Evolutionary conservation across 352 stramenopile genomes (phyloP), one percentile per base, ranked within the genome.

Genomic region (Elongisporangium prolatum): DNA sequence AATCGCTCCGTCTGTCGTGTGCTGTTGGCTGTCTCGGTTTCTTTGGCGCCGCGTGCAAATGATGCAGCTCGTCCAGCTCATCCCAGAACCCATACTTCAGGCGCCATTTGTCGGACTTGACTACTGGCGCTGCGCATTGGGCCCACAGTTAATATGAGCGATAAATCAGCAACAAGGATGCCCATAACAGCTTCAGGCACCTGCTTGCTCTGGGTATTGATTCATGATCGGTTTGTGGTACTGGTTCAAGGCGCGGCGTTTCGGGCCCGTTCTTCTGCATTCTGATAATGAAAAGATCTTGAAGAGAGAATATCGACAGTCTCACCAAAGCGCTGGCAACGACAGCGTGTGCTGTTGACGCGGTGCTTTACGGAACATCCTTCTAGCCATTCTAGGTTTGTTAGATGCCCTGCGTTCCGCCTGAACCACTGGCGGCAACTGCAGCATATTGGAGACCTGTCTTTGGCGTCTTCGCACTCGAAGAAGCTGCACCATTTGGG

Each of bases 61-160:
- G 65, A 59, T 87, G 89, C 48, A 86, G 63, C 53, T 73, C 67
- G 47, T 93, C 80, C 16, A 80, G 48, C 28, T 75, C 66, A 22
- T 66, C 72, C 67, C 75, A 80, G 54, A 93, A 93, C 11, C 83
- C 78, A 48, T 74, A 91, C 21, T 59, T 56, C 10, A 84, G 54
- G 13, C 78, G 72, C 83, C 83, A 91, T 22, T 72, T 14, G 28
- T 13, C 28, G 14, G 28, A 13, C 28, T 40, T 40, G 4, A 9
- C 4, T 6, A 40, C 8, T 13, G 9, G 5, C 28, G 9, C 28
- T 40, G 28, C 9, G 14, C 14, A 8, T 6, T 8, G 9, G 9
- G 8, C 4, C 5, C 9, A 13, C 28, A 40, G 25, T 9, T 9
- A 4, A 34, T 9, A 34, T 34, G 28, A 40, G 28, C 28, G 8